Base-by-base conservation (phyloP, 768 basidiomycete genomes). In the Macrolepiota dolichaula region DNA sequence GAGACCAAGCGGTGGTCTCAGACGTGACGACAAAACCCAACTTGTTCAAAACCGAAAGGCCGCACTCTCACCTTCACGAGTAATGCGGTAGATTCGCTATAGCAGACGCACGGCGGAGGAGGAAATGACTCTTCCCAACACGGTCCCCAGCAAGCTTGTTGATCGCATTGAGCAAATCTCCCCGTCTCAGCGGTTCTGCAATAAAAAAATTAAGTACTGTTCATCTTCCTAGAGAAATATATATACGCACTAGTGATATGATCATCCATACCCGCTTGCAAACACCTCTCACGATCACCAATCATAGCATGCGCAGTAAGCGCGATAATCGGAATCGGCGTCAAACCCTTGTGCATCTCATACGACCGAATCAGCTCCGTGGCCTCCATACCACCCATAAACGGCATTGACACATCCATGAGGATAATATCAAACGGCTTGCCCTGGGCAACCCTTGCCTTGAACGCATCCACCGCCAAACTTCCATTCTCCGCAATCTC, bases 311-410 rank as follows among this genome's bases (percentile, higher is more conserved):
- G 96, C 2, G 96, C 96, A 1, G 97, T 98, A 42, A 99, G 79
- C 0, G 97, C 97, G 67, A 98, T 94, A 66, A 99, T 98, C 0
- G 97, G 96, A 5, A 87, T 93, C 1, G 87, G 82, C 15, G 84
- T 70, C 32, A 94, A 77, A 7, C 85, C 81, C 64, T 85, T 85
- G 63, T 87, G 81, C 70, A 81, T 76, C 76, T 98, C 96, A 69
- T 87, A 93, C 38, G 85, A 82, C 55, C 96, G 86, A 63, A 98
- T 97, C 60, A 93, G 79, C 65, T 94, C 89, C 0, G 97, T 99
- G 1, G 96, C 94, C 74, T 99, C 96, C 88, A 96, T 94, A 64
- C 96, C 96, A 53, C 96, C 95, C 94, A 98, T 98, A 74, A 96
- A 89, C 5, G 95, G 94, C 94, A 96, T 96, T 11, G 95, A 97